phyloP scores from a whole-genome alignment of 2,329 filamentous ascomycete genomes.

The Cladorrhinum sp. region DNA sequence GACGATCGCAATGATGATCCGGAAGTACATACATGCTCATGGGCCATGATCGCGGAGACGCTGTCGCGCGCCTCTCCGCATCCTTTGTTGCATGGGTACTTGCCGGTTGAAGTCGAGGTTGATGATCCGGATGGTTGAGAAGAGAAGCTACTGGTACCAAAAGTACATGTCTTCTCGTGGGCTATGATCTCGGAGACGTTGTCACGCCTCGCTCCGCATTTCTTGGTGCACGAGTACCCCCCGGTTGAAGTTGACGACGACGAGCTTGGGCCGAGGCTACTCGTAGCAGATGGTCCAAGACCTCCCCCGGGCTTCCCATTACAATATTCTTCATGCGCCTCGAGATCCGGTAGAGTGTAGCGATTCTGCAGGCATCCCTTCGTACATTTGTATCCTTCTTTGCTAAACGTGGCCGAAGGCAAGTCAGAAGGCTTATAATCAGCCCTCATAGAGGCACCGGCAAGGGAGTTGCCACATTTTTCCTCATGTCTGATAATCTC shows the following conservation, averaged over 20 bases:
- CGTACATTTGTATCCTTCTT: too few species aligned
- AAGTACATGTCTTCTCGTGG: neutral
- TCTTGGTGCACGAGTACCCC: neutral
- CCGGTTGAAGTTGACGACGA: neutral
- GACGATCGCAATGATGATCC: too few species aligned
- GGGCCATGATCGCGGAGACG: neutral
- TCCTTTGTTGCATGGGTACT: neutral
- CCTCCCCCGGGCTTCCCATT: too few species aligned
- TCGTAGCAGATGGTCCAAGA: too few species aligned
- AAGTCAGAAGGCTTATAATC: too few species aligned
- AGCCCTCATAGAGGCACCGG: too few species aligned
- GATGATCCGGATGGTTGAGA: too few species aligned
- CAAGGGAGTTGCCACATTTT: neutral
- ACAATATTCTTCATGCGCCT: too few species aligned
- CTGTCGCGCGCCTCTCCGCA: neutral
- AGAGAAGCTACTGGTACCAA: too few species aligned
- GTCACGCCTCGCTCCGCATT: neutral
- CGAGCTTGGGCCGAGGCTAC: neutral
- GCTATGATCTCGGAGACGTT: neutral
- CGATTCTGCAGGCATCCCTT: too few species aligned
- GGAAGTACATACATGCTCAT: neutral
- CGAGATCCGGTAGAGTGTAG: too few species aligned
- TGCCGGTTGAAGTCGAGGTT: neutral
- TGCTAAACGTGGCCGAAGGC: too few species aligned
- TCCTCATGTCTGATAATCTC: neutral